phyloP scores from a whole-genome alignment of 1,284 basidiomycete genomes.

The Athelia sp. region DNA sequence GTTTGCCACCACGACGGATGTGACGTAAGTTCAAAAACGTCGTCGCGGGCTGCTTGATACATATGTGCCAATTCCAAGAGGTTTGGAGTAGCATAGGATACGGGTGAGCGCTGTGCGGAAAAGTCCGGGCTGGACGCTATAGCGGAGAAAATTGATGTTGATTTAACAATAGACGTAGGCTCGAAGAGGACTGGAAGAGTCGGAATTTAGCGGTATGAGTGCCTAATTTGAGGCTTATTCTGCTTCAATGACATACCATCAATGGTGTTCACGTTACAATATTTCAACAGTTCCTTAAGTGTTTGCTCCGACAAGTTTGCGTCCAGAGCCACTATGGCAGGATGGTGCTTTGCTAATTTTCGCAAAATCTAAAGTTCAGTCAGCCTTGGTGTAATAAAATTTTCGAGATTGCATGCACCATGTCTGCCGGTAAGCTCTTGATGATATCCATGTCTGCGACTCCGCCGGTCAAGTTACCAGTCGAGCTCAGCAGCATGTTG shows the following conservation, averaged over 20 bases:
- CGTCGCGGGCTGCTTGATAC: constrained; percentile 46
- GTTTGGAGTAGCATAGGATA: constrained; percentile 79
- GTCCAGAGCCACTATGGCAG: constrained; percentile 74
- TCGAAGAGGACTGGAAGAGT: constrained; percentile 63
- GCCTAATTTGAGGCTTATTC: no score
- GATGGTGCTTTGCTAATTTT: constrained; percentile 35
- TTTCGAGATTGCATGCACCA: no score
- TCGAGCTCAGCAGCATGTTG: constrained; percentile 74
- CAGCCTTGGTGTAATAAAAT: background rate
- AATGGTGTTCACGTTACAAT: constrained; percentile 42
- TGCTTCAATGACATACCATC: constrained; percentile 52
- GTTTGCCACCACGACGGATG: constrained; percentile 59
- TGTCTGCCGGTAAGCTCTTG: constrained; percentile 30
- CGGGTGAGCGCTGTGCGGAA: constrained; percentile 29
- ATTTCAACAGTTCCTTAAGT: constrained; percentile 47
- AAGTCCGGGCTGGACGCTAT: constrained; percentile 33
- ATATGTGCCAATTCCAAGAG: constrained; percentile 69
- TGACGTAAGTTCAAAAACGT: constrained; percentile 43
- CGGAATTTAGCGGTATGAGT: no score
- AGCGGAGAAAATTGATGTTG: constrained; percentile 63
- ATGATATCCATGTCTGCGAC: constrained; percentile 90
- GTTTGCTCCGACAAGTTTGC: constrained; percentile 66
- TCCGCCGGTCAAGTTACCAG: constrained; percentile 75
- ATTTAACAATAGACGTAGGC: constrained; percentile 86
- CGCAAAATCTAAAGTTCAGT: constrained; percentile 35